phyloP scores from a whole-genome alignment of 129 eudicot genomes.

The Flaveria linearis region DNA sequence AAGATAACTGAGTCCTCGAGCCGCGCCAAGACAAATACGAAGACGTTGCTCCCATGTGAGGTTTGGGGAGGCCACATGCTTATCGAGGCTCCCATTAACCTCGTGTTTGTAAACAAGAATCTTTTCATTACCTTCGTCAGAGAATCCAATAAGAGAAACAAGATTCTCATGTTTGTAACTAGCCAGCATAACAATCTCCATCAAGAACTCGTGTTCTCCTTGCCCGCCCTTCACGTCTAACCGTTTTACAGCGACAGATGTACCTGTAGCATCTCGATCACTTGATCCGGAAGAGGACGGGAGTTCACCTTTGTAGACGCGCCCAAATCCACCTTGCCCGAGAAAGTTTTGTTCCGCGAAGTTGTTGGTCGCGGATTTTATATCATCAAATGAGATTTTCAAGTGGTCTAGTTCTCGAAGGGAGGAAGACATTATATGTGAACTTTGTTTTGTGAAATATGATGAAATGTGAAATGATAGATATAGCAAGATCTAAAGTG shows the following conservation, averaged over 20 bases:
- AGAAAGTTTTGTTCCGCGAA: not conserved
- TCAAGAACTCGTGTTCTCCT: conserved; percentile 14
- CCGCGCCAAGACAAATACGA: conserved; percentile 19
- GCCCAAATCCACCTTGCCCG: conserved; percentile 16
- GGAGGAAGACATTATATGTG: not conserved
- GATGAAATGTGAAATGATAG: not conserved
- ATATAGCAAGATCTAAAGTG: not conserved
- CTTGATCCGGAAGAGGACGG: not conserved
- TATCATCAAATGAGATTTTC: not conserved
- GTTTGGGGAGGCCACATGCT: not conserved
- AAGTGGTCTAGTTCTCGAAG: conserved; percentile 3
- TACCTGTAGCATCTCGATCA: not conserved
- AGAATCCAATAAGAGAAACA: conserved; percentile 11
- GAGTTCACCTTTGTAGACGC: conserved; percentile 7
- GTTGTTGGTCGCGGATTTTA: conserved; percentile 1
- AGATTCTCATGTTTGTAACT: conserved; percentile 20
- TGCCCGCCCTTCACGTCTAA: not conserved
- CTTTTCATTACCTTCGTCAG: not conserved
- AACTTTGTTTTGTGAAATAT: not conserved
- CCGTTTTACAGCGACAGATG: not conserved
- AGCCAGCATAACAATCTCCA: conserved; percentile 11
- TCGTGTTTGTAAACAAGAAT: conserved; percentile 11
- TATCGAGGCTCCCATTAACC: conserved; percentile 6
- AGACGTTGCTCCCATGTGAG: conserved; percentile 29
- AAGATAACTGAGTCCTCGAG: conserved; percentile 4